phyloP scores from a whole-genome alignment of 2,329 filamentous ascomycete genomes.

The Periglandula ipomoeae region DNA sequence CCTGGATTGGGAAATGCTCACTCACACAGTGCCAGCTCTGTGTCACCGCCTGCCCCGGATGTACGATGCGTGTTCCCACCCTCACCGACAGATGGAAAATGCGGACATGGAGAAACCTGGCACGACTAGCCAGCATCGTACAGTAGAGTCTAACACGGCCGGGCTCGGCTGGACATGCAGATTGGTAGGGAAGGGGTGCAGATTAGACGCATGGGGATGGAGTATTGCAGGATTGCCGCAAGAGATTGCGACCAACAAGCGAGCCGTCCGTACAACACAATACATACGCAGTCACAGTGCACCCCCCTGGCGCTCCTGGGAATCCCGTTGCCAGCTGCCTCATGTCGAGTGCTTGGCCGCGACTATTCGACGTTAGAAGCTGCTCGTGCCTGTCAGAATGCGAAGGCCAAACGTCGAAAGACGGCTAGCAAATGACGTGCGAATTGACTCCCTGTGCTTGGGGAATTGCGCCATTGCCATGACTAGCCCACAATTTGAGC shows the following conservation, averaged over 20 bases:
- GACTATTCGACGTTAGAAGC: neutral
- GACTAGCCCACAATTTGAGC: neutral
- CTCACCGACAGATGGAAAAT: neutral
- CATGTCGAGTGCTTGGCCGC: neutral
- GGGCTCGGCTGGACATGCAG: too few species aligned
- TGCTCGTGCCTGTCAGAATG: neutral
- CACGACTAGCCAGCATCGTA: neutral
- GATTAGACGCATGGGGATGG: too few species aligned
- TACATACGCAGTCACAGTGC: too few species aligned
- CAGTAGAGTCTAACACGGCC: too few species aligned
- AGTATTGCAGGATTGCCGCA: too few species aligned
- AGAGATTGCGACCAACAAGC: too few species aligned
- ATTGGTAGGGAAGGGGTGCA: too few species aligned
- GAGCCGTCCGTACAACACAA: too few species aligned
- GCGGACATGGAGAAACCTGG: neutral
- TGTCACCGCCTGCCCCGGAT: neutral
- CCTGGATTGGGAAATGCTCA: too few species aligned
- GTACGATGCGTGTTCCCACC: neutral
- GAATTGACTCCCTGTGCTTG: neutral
- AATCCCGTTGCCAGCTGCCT: neutral
- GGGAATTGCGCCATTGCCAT: conserved; percentile 5
- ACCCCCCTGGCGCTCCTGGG: neutral
- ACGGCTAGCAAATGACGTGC: conserved; percentile 6
- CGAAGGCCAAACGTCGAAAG: neutral
- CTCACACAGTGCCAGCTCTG: neutral